Evolutionary conservation across 176 grass and related monocot species (phyloP).

Genomic region (Lolium multiflorum): DNA sequence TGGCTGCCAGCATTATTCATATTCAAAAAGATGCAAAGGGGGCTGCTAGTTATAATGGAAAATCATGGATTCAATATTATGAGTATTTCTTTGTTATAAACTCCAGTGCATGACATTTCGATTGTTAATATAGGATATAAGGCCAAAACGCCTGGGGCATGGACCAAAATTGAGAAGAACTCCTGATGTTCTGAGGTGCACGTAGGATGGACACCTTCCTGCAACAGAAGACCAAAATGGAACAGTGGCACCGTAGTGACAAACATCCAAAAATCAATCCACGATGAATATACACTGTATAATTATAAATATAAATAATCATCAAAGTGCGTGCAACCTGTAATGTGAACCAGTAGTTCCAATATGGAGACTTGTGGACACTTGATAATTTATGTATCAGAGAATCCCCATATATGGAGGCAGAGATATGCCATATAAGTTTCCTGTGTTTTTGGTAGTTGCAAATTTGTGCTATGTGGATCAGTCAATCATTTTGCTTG

Average conservation of each 20-base stretch:
- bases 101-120: conserved; percentile 34
- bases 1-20: neutral
- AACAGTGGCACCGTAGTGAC: conserved; percentile 11
- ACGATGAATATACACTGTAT: neutral
- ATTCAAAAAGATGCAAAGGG: neutral
- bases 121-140: conserved; percentile 71
- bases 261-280: neutral
- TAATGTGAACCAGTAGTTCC: too few relatives aligned
- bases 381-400: neutral
- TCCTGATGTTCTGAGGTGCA: conserved; percentile 74
- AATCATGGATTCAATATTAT: neutral
- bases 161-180: conserved; percentile 66
- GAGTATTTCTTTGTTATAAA: conserved; percentile 2
- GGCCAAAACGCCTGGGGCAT: conserved; percentile 56
- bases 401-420: neutral
- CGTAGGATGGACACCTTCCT: conserved; percentile 55
- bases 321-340: neutral
- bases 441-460: conserved; percentile 6
- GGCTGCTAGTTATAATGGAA: neutral
- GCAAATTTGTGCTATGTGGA: neutral
- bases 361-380: too few relatives aligned
- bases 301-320: conserved; percentile 34
- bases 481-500: neutral
- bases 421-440: neutral
- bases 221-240: conserved; percentile 53